phyloP scores from a whole-genome alignment of 108 stramenopile species.

The Pseudonitzschia multistriata region DNA sequence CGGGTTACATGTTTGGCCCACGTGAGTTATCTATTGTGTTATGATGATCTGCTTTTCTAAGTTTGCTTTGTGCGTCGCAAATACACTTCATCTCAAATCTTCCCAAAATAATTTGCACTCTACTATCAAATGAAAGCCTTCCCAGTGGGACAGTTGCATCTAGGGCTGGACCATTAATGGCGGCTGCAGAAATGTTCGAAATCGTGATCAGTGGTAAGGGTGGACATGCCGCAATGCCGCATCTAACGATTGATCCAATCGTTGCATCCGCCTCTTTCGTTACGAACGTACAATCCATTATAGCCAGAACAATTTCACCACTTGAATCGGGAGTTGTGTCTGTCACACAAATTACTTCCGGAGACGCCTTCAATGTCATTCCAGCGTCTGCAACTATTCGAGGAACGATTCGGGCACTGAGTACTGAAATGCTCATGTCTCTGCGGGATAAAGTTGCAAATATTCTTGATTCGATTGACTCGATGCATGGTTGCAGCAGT shows the following conservation, averaged over 20 bases:
- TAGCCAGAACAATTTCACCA: conserved; percentile 67
- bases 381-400: conserved; percentile 56
- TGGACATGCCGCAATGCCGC: conserved; percentile 94
- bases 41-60: background rate
- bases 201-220: conserved; percentile 82
- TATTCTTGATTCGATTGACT: conserved; percentile 57
- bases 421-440: conserved; percentile 55
- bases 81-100: conserved; percentile 1
- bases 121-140: conserved; percentile 16
- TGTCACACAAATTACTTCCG: conserved; percentile 67
- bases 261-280: conserved; percentile 79
- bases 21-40: conserved; percentile 14
- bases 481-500: conserved; percentile 71
- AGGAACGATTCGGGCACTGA: conserved; percentile 87
- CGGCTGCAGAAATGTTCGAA: conserved; percentile 79
- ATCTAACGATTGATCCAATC: conserved; percentile 82
- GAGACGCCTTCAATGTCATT: conserved; percentile 83
- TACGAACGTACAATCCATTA: conserved; percentile 83
- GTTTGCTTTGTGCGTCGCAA: background rate
- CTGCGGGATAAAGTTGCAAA: conserved; percentile 61
- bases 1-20: conserved; percentile 86
- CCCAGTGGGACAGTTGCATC: conserved; percentile 68
- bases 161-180: conserved; percentile 82
- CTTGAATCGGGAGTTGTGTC: conserved; percentile 75
- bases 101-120: conserved; percentile 27